Percentiles rank a stretch among this genome's conserved stretches.
These are phyloP conservation scores for Akanthomyces lecanii DNA, from an alignment of 2,329 filamentous ascomycete genomes.

Conservation along the genomic window DNA sequence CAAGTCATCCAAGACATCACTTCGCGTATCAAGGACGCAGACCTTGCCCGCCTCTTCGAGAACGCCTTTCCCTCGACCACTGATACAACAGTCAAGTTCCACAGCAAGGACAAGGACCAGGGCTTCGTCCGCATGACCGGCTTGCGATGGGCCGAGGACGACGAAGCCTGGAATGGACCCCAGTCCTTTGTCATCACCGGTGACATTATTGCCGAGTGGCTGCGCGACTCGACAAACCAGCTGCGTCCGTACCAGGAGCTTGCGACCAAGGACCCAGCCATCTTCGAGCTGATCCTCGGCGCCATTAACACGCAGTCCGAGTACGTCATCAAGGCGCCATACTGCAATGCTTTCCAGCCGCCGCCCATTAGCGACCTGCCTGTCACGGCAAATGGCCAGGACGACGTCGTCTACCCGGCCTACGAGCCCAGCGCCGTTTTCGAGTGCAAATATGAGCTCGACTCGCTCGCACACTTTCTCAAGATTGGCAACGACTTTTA, in stretches of 20 bases:
- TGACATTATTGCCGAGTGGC: constrained; percentile 90
- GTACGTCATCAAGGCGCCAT: constrained; percentile 89
- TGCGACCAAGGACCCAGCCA: constrained; percentile 72
- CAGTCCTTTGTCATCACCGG: constrained; percentile 93
- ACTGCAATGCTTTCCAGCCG: constrained; percentile 98
- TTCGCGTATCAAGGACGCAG: constrained; percentile 72
- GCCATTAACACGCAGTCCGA: constrained; percentile 96
- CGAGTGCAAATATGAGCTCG: constrained; percentile 98
- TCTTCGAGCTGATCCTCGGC: constrained; percentile 78
- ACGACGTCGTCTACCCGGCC: constrained; percentile 76
- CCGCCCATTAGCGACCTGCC: constrained; percentile 75
- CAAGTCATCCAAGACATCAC: constrained; percentile 81
- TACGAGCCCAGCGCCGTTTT: constrained; percentile 86
- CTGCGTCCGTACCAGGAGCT: constrained; percentile 83
- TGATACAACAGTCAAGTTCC: constrained; percentile 86
- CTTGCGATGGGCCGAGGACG: constrained; percentile 35
- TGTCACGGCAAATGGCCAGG: constrained; percentile 71
- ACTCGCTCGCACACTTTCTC: constrained; percentile 90
- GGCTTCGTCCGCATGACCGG: constrained; percentile 33
- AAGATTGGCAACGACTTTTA: constrained; percentile 82
- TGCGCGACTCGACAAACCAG: constrained; percentile 91
- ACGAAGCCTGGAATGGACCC: constrained; percentile 71
- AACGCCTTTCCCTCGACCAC: constrained; percentile 70
- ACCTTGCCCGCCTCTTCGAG: constrained; percentile 88
- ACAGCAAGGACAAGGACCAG: constrained; percentile 57